Percentiles rank a stretch among this genome's conserved stretches.
phyloP scores from a whole-genome alignment of 2,329 filamentous ascomycete species.

The Exophiala sp. region DNA sequence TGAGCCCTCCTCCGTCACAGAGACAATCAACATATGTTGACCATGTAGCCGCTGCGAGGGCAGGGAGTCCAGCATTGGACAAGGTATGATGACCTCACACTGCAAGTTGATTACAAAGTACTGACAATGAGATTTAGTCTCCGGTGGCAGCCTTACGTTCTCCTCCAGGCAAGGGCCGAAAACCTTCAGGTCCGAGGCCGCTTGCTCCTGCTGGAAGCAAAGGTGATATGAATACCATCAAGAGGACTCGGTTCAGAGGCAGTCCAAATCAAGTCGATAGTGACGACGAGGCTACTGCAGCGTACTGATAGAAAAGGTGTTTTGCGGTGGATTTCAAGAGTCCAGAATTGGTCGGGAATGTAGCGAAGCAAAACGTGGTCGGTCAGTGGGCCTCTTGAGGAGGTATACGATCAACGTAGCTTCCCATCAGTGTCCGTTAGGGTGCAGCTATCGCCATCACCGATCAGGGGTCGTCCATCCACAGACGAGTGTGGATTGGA shows the following conservation, averaged over 20 bases:
- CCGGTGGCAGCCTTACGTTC: constrained; percentile 31
- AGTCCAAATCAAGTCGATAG: constrained; percentile 39
- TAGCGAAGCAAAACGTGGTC: too few species aligned
- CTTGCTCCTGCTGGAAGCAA: constrained; percentile 38
- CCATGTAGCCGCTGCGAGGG: constrained; percentile 37
- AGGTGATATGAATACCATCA: constrained; percentile 28
- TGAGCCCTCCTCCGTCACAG: constrained; percentile 32
- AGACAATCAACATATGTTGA: constrained; percentile 37
- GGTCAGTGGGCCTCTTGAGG: too few species aligned
- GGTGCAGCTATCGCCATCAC: too few species aligned
- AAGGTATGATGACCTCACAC: constrained; percentile 25
- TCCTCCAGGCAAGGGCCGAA: constrained; percentile 35
- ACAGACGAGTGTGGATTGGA: too few species aligned
- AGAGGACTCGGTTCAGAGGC: constrained; percentile 37
- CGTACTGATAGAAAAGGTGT: constrained; percentile 3
- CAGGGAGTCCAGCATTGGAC: constrained; percentile 29
- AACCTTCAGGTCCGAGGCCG: constrained; percentile 46
- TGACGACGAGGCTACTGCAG: constrained; percentile 19
- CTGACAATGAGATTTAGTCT: constrained; percentile 20
- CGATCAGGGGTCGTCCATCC: too few species aligned
- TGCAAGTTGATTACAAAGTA: constrained; percentile 2
- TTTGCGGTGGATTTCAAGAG: too few species aligned
- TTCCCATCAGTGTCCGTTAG: too few species aligned
- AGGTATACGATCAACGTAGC: too few species aligned
- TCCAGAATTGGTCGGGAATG: too few species aligned